Percentiles rank a stretch among this genome's conserved stretches.
Evolutionary conservation across 1,284 basidiomycete species (phyloP).

Genomic region (Ganoderma meredithae): DNA sequence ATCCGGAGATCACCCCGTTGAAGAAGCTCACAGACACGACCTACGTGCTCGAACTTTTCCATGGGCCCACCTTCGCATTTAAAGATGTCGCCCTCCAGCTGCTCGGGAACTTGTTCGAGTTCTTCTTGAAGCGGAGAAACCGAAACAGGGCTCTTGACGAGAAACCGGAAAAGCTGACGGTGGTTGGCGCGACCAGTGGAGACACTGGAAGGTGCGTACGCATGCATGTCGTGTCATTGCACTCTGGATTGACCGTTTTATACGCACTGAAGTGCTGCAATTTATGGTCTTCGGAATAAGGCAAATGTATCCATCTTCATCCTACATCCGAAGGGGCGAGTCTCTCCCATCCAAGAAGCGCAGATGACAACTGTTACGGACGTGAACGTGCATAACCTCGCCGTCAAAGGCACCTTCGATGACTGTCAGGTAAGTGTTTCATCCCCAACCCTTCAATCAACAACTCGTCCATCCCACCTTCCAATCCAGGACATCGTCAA

Average conservation of each 20-base stretch:
- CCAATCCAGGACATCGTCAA: conserved; percentile 89
- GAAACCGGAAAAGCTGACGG: conserved; percentile 81
- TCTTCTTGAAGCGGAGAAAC: conserved; percentile 89
- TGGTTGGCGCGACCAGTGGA: conserved; percentile 96
- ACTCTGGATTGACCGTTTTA: background rate
- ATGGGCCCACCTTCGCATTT: conserved; percentile 99
- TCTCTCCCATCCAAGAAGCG: conserved; percentile 99
- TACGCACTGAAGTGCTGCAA: conserved; percentile 78
- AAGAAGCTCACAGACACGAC: conserved; percentile 73
- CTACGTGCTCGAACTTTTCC: conserved; percentile 95
- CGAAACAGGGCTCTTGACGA: conserved; percentile 61
- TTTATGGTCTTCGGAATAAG: conserved; percentile 96
- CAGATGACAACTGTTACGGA: conserved; percentile 99
- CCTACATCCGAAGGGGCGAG: conserved; percentile 94
- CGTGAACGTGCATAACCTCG: conserved; percentile 94
- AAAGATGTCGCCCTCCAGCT: conserved; percentile 99
- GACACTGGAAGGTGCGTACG: conserved; percentile 88
- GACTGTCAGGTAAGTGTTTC: conserved; percentile 81
- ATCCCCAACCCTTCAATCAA: conserved; percentile 6
- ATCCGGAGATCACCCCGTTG: conserved; percentile 86
- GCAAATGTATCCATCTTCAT: conserved; percentile 97
- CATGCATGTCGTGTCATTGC: background rate
- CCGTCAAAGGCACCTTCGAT: conserved; percentile 95
- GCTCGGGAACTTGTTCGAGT: conserved; percentile 97
- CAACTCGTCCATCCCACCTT: background rate